Conservation (phyloP, 257 asterid species). For the Thymus mandschuricus region DNA sequence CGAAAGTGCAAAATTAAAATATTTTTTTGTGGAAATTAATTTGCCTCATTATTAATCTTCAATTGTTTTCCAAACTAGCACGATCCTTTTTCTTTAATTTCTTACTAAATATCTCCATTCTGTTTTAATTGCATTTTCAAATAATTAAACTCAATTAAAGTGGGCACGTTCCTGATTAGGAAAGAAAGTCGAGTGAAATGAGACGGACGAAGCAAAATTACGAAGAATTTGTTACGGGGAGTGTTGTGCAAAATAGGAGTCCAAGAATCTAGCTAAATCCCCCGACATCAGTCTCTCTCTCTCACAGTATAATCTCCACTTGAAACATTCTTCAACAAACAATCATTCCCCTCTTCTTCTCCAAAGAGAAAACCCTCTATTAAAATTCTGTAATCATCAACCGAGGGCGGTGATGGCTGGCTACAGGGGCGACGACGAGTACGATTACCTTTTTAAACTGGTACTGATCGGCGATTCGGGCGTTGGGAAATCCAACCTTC, state of each 20-base stretch:
- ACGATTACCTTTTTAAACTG: constrained; percentile 63
- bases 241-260: background rate
- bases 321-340: constrained; percentile 26
- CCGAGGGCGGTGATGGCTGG: constrained; percentile 49
- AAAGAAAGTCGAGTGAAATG: no score
- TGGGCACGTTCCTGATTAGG: no score
- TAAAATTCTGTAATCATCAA: background rate
- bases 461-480: constrained; percentile 79
- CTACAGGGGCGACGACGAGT: constrained; percentile 63
- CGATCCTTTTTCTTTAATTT: no score
- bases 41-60: no score
- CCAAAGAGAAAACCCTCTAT: background rate
- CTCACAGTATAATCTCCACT: constrained; percentile 25
- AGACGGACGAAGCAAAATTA: no score
- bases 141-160: no score
- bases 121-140: no score
- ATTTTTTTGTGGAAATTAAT: no score
- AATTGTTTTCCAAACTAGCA: no score
- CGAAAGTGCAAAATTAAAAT: no score
- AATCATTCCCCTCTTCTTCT: constrained; percentile 14
- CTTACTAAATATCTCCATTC: no score
- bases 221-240: no score
- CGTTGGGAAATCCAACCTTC: constrained; percentile 70
- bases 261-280: constrained; percentile 45
- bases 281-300: constrained; percentile 42